Conservation (phyloP, 2,329 filamentous ascomycete species). For the Fusarium clavum region DNA sequence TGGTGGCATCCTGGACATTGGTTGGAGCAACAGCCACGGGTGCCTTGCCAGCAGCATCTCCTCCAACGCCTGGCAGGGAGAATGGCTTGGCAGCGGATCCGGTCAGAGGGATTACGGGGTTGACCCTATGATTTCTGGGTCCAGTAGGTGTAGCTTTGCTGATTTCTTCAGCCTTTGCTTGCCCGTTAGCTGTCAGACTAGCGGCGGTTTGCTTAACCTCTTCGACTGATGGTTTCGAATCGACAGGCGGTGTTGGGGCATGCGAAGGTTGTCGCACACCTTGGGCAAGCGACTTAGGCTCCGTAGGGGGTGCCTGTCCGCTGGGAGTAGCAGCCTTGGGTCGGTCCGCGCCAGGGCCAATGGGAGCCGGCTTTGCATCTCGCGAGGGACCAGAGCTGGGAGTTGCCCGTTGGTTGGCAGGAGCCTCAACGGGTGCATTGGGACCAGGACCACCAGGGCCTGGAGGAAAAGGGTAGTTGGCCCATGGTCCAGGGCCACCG, state of each 20-base stretch:
- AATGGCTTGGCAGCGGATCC: conserved; percentile 57
- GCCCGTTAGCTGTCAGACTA: conserved; percentile 53
- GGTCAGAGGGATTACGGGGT: conserved; percentile 74
- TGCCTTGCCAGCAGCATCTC: conserved; percentile 53
- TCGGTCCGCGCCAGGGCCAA: conserved; percentile 63
- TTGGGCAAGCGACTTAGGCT: conserved; percentile 65
- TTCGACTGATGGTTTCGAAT: conserved; percentile 72
- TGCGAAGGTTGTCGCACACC: conserved; percentile 59
- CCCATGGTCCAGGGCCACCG: conserved; percentile 72
- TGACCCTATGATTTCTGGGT: conserved; percentile 65
- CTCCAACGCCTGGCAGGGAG: conserved; percentile 47
- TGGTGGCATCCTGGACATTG: conserved; percentile 74
- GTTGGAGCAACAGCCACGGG: conserved; percentile 51
- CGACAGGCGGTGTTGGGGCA: conserved; percentile 72
- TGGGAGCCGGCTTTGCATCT: conserved; percentile 62
- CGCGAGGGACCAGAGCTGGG: conserved; percentile 55
- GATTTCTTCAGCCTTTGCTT: conserved; percentile 51
- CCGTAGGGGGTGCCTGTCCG: conserved; percentile 60
- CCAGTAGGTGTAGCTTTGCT: conserved; percentile 59
- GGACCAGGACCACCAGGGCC: conserved; percentile 56
- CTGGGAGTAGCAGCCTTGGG: conserved; percentile 60
- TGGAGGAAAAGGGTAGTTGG: conserved; percentile 70
- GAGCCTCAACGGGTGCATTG: conserved; percentile 62
- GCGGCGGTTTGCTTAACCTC: conserved; percentile 59
- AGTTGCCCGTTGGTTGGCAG: conserved; percentile 65